Percentiles rank a stretch among this genome's conserved stretches.
Evolutionary conservation across 805 yeast genomes (phyloP).

Genomic region (Sporopachydermia quercuum): DNA sequence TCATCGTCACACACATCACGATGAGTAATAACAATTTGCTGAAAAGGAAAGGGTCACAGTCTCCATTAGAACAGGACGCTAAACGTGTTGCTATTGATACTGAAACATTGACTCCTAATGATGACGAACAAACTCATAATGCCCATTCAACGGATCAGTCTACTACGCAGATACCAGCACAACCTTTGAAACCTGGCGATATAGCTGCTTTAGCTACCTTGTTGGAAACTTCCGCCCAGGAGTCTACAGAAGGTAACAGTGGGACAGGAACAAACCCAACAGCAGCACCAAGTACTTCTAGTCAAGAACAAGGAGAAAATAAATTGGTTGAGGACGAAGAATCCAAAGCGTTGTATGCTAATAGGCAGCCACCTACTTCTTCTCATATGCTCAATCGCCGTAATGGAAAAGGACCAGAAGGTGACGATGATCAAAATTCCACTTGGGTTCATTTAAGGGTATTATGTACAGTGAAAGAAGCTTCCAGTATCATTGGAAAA

Average conservation of each 20-base stretch:
- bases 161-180: not conserved
- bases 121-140: not conserved
- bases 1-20: no score
- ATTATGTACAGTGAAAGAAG: conserved; percentile 64
- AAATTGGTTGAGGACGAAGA: no score
- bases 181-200: not conserved
- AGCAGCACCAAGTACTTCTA: conserved; percentile 3
- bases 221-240: not conserved
- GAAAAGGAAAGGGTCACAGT: conserved; percentile 1
- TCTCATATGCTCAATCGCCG: conserved; percentile 21
- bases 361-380: conserved; percentile 19
- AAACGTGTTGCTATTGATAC: not conserved
- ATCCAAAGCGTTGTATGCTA: no score
- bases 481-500: conserved; percentile 61
- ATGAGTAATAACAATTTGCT: not conserved
- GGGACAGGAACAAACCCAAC: not conserved
- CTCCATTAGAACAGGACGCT: conserved; percentile 2
- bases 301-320: no score
- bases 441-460: conserved; percentile 55
- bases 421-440: conserved; percentile 37
- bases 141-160: not conserved
- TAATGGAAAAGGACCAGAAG: not conserved
- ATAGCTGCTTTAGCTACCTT: no score
- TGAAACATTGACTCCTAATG: not conserved
- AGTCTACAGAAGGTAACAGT: no score